phyloP scores from a whole-genome alignment of 2,329 filamentous ascomycete species.

The Claviceps arundinis region DNA sequence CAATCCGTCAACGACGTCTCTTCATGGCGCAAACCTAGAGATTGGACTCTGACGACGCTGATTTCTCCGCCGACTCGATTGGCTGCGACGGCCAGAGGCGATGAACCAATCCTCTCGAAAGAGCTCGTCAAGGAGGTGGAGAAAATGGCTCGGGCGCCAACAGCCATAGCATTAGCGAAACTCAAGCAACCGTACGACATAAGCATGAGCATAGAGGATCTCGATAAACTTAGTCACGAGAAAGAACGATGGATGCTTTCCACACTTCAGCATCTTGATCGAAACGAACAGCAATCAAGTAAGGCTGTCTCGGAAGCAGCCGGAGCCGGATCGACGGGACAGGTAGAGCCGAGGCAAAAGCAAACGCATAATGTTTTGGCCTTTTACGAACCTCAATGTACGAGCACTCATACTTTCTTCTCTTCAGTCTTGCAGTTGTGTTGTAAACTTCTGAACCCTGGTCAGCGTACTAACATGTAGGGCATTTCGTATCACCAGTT shows the following conservation, averaged over 20 bases:
- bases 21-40: conserved; percentile 1
- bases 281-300: conserved; percentile 6
- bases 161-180: conserved; percentile 7
- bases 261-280: conserved; percentile 34
- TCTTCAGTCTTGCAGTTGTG: neutral
- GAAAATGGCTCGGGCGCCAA: conserved; percentile 6
- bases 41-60: neutral
- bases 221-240: conserved; percentile 13
- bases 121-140: conserved; percentile 3
- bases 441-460: neutral
- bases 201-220: neutral
- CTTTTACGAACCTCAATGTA: conserved; percentile 39
- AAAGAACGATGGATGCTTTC: conserved; percentile 42
- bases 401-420: neutral
- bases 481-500: neutral
- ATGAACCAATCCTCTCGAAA: neutral
- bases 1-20: conserved; percentile 2
- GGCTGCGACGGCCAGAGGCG: neutral
- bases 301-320: neutral
- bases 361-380: conserved; percentile 22
- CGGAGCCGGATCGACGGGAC: neutral
- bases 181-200: conserved; percentile 6
- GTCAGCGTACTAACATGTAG: neutral
- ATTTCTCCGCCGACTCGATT: neutral
- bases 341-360: conserved; percentile 11